Evolutionary conservation across 1,139 yeast genomes (phyloP).

Genomic region (Pichia inconspicua): DNA sequence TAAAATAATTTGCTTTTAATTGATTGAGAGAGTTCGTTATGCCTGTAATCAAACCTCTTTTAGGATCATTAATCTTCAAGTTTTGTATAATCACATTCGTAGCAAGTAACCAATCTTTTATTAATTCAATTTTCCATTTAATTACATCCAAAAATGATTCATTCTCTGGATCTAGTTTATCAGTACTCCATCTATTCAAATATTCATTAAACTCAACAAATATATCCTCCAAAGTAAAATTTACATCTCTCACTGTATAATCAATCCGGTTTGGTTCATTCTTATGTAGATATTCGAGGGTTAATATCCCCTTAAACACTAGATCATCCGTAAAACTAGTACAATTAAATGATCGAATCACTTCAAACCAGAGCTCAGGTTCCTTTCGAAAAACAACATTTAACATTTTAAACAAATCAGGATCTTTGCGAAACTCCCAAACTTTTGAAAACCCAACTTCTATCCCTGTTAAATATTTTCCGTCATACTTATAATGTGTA

Average conservation of each 20-base stretch:
- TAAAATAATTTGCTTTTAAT: conserved; percentile 9
- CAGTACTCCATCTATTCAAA: neutral
- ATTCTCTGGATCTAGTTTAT: neutral
- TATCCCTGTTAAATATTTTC: conserved; percentile 3
- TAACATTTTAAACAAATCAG: conserved; percentile 1
- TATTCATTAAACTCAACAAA: neutral
- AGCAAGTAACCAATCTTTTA: conserved; percentile 4
- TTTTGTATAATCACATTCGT: neutral
- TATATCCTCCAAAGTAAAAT: neutral
- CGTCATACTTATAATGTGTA: conserved; percentile 1
- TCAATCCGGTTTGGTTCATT: conserved; percentile 2
- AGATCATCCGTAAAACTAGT: conserved; percentile 1
- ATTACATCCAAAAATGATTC: neutral
- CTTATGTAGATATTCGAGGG: conserved; percentile 11
- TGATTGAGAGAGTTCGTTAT: conserved; percentile 1
- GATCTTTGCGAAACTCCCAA: conserved; percentile 1
- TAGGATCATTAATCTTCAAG: neutral
- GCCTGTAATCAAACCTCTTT: neutral
- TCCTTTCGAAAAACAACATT: neutral
- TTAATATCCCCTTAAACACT: conserved; percentile 12
- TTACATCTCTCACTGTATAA: conserved; percentile 1
- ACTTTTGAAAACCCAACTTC: conserved; percentile 11
- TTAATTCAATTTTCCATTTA: conserved; percentile 6
- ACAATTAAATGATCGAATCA: neutral
- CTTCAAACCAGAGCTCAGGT: conserved; percentile 13